A percentile compares a stretch with the other conserved stretches of the same genome.
These are phyloP conservation scores for Mycosphaerelloides madeirae DNA, from an alignment of 2,329 filamentous ascomycete genomes.

Conservation along the genomic window DNA sequence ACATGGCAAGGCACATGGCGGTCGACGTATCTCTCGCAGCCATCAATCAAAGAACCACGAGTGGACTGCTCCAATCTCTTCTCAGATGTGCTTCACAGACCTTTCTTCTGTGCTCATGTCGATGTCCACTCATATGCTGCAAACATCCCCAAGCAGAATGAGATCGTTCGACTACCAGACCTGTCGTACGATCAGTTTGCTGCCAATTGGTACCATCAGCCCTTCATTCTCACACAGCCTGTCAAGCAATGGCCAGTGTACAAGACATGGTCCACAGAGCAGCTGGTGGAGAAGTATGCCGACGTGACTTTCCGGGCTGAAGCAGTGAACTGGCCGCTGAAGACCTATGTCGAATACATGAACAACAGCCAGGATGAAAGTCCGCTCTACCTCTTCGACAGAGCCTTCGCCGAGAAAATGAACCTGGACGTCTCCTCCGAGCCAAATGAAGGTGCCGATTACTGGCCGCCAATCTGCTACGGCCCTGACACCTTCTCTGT, in stretches of 20 bases:
- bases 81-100: conserved; percentile 84
- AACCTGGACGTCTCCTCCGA: conserved; percentile 49
- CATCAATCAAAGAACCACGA: conserved; percentile 48
- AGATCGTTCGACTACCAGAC: conserved; percentile 64
- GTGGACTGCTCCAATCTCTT: conserved; percentile 75
- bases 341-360: conserved; percentile 81
- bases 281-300: conserved; percentile 60
- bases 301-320: conserved; percentile 77
- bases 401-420: conserved; percentile 84
- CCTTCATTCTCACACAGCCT: conserved; percentile 80
- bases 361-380: conserved; percentile 66
- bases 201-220: conserved; percentile 67
- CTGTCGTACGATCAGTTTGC: conserved; percentile 71
- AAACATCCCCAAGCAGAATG: conserved; percentile 68
- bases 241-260: conserved; percentile 79
- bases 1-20: conserved; percentile 82
- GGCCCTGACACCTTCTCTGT: conserved; percentile 79
- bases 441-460: conserved; percentile 50
- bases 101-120: conserved; percentile 82
- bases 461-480: conserved; percentile 80
- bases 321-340: conserved; percentile 84
- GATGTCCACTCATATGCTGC: conserved; percentile 60
- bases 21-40: conserved; percentile 65
- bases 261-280: conserved; percentile 66
- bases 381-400: conserved; percentile 88